Base-by-base conservation (phyloP, 2,329 filamentous ascomycete species). In the Trichoderma sp. region DNA sequence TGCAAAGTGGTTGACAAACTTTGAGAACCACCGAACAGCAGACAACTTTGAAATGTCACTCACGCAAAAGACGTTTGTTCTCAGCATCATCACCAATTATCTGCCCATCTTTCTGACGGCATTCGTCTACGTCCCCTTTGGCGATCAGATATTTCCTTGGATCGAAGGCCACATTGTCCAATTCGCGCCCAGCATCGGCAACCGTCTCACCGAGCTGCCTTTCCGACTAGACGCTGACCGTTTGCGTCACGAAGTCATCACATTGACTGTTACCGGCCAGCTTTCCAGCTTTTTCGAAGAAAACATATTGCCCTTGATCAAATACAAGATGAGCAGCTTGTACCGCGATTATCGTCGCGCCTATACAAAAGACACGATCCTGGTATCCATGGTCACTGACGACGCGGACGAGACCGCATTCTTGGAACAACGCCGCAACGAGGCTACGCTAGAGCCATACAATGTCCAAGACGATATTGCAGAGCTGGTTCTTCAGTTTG, bases 81-180 rank as follows among this genome's bases (percentile, higher is more conserved):
- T 94, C 76, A 92, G 91, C 81, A 92, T 93, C 81, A 92, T 94
- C 78, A 93, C 91, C 14, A 91, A 91, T 4, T 94, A 94, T 75
- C 83, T 93, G 1, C 90, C 90, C 0, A 90, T 92, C 56, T 85
- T 93, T 71, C 82, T 94, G 7, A 94, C 91, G 0, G 91, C 91
- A 0, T 94, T 94, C 74, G 86, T 94, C 63, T 94, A 94, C 75
- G 89, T 94, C 1, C 91, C 91, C 0, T 92, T 93, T 71, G 91
- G 90, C 32, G 84, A 85, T 55, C 78, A 86, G 21, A 86, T 93
- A 2, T 87, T 93, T 0, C 91, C 91, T 0, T 87, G 88, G 73
- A 83, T 93, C 0, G 87, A 92, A 71, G 73, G 87, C 26, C 84
- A 90, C 71, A 82, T 85, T 3, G 77, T 86, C 21, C 84, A 82